Evolutionary conservation across 2,329 filamentous ascomycete species (phyloP), one percentile per base, ranked within the genome.

Genomic region (Drechslera avenae): DNA sequence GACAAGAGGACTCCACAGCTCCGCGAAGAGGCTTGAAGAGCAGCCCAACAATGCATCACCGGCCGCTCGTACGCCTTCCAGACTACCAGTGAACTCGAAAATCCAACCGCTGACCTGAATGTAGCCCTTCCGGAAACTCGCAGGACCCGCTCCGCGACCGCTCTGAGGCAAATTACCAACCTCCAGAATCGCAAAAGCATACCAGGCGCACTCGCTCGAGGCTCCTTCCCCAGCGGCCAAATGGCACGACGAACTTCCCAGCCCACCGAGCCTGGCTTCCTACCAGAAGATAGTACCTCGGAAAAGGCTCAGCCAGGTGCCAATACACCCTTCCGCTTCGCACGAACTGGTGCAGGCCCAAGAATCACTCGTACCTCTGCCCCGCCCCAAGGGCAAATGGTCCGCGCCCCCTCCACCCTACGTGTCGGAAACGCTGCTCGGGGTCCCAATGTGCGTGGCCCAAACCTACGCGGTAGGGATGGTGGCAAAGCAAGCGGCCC

Each of bases 321-420:
- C 12, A 49, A 26, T 30, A 41, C 44, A 9, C 49, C 30, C 32
- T 54, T 59, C 33, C 56, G 57, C 26, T 45, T 58, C 26, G 45
- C 50, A 23, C 54, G 50, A 26, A 47, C 52, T 39, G 19, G 50
- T 21, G 41, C 44, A 34, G 44, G 53, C 21, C 52, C 51, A 26
- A 35, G 52, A 34, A 49, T 44, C 17, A 46, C 50, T 21, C 54
- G 39, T 18, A 50, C 46, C 37, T 31, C 49, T 19, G 48, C 55
- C 23, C 57, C 58, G n/a, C 61, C 63, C 5, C 56, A 56, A 31
- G 65, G 63, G 33, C 62, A 55, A 19, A 67, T 73, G 63, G 63
- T 62, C 16, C 68, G 68, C 58, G 69, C 67, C 7, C 70, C 70
- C 5, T 44, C 63, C 10, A 56, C 57, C 8, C 57, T 70, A 19